Evolutionary conservation across 2,329 filamentous ascomycete genomes (phyloP), one percentile per base, ranked within the genome.

Genomic region (Epichloe festucae): DNA sequence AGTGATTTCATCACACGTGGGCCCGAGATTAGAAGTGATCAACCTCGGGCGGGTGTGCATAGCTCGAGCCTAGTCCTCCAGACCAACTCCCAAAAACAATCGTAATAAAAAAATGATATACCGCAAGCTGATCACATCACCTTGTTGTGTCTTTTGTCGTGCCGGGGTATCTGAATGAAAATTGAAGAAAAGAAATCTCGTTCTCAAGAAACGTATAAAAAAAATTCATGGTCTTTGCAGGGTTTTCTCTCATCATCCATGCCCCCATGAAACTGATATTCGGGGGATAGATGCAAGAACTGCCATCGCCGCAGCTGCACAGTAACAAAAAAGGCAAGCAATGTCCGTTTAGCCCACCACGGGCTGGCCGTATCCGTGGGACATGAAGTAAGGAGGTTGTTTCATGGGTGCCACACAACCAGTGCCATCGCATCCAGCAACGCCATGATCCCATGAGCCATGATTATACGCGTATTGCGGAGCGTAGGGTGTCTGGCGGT

Each of bases 291-390:
- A 17, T 36, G 8, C n/a, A 46, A 46, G n/a, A 7, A 4, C 1
- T 23, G 31, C 35, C 23, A 35, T 40, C 23, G 35, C 15, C 17
- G 40, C 35, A 35, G 46, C 35, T 19, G 8, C 38, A 12, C 34
- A 3, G n/a, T 3, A 14, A 36, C 17, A 27, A 12, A 2, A 2
- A 2, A n/a, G 27, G 8, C 8, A 4, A 31, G 4, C 27, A 1
- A 8, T 3, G 4, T 36, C n/a, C 15, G 10, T 54, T 69, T 61
- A 78, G 50, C 77, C 77, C 63, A 79, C 73, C 15, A 81, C 77
- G 14, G 77, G 66, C 60, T 80, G 78, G 31, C 73, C 70, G 52
- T 77, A 80, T 42, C 63, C 65, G 50, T 75, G 72, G 21, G 69
- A 60, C 47, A 68, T 63, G 54, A 79, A 76, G 62, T 78, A 79